Conservation (phyloP, 345 rosid species). For the Salix viminalis region DNA sequence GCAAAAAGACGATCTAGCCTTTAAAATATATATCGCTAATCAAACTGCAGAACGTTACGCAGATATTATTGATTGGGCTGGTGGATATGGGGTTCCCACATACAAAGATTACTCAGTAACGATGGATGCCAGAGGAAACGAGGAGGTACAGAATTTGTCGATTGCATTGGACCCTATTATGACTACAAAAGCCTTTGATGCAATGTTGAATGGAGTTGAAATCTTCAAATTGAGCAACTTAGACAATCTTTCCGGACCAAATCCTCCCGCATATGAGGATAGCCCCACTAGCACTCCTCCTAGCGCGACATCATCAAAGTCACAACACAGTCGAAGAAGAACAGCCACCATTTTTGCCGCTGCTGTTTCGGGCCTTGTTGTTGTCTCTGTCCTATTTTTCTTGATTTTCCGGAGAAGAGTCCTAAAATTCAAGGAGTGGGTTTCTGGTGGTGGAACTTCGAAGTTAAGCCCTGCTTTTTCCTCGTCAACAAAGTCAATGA, state of each 20-base stretch:
- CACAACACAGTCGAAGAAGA: neutral
- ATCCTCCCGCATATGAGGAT: neutral
- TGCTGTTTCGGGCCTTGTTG: neutral
- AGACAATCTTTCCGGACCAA: too few relatives aligned
- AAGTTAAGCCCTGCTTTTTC: neutral
- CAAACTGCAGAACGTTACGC: neutral
- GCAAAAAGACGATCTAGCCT: neutral
- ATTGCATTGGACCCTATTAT: conserved; percentile 6
- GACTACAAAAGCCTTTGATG: neutral
- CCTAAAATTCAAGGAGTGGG: neutral
- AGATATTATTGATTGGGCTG: neutral
- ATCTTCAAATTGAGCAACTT: too few relatives aligned
- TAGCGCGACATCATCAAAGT: conserved; percentile 25
- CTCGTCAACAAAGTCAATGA: neutral
- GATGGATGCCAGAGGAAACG: neutral
- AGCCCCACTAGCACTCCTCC: neutral
- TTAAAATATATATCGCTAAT: neutral
- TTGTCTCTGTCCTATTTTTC: neutral
- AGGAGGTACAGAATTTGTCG: neutral
- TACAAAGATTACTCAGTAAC: neutral
- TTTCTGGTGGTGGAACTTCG: neutral
- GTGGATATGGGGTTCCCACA: conserved; percentile 7
- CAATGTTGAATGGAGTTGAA: conserved; percentile 2
- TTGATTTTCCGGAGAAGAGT: neutral
- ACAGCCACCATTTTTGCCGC: neutral